These are phyloP conservation scores for Rutstroemia sydowiana DNA, from an alignment of 2,329 filamentous ascomycete species.

Conservation along the genomic window DNA sequence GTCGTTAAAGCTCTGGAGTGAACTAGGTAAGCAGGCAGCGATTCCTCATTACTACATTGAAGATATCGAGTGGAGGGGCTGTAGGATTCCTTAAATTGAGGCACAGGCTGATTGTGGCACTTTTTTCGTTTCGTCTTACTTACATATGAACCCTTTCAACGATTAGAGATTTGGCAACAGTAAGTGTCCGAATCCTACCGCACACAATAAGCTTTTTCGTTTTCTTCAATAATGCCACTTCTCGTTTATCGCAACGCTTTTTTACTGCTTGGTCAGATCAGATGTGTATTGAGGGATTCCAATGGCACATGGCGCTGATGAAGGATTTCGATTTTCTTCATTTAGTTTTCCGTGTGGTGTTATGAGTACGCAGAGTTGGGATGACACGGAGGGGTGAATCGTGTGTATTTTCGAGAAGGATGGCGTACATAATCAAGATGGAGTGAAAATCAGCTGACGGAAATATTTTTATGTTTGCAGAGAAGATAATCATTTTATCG, in stretches of 20 bases:
- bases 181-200: constrained; percentile 5
- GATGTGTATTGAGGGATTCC: neutral
- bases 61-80: neutral
- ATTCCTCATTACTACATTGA: neutral
- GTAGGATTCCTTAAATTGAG: neutral
- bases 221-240: neutral
- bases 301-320: neutral
- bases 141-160: neutral
- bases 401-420: too few relatives aligned
- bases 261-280: neutral
- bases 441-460: neutral
- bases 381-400: too few relatives aligned
- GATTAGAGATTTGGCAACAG: constrained; percentile 19
- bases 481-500: constrained; percentile 33
- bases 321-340: neutral
- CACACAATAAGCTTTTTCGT: neutral
- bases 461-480: constrained; percentile 8
- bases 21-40: neutral
- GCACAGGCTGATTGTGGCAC: constrained; percentile 9
- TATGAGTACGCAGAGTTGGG: neutral
- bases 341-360: neutral
- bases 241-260: neutral
- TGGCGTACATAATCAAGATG: too few relatives aligned
- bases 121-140: neutral
- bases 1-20: neutral